A percentile compares a stretch with the other conserved stretches of the same genome.
Evolutionary conservation across 768 basidiomycete species (phyloP).

Genomic region (Daedaleopsis sinensis): DNA sequence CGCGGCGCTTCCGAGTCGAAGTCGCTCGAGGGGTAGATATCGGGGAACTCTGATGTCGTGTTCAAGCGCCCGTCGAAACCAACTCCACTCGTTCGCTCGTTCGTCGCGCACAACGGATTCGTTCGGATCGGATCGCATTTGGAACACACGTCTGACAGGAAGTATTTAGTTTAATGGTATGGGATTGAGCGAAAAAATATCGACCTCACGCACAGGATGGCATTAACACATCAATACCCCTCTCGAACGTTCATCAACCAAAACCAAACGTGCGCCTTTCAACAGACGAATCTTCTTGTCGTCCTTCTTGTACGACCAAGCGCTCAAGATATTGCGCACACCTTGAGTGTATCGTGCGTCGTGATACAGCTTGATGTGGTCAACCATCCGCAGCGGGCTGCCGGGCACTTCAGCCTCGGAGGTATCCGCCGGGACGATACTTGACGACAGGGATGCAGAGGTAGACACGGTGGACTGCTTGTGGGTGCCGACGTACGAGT

Average conservation of each 20-base stretch:
- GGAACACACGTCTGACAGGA: no score
- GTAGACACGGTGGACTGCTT: not conserved
- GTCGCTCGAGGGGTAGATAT: conserved; percentile 45
- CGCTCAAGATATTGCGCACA: conserved; percentile 12
- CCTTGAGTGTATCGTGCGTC: conserved; percentile 13
- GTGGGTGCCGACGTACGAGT: conserved; percentile 12
- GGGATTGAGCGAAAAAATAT: no score
- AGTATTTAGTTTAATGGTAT: no score
- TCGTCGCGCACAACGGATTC: no score
- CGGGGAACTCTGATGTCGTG: conserved; percentile 27
- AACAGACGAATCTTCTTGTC: conserved; percentile 11
- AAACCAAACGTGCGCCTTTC: conserved; percentile 15
- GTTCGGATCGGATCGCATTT: no score
- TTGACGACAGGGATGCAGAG: not conserved
- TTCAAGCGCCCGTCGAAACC: no score
- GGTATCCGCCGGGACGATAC: no score
- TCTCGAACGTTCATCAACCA: conserved; percentile 15
- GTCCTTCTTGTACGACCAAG: conserved; percentile 15
- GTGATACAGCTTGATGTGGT: conserved; percentile 23
- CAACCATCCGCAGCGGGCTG: conserved; percentile 3
- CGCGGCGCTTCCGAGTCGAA: conserved; percentile 47
- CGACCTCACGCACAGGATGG: not conserved
- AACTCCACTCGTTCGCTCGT: no score
- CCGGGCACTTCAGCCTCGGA: not conserved
- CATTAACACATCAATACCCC: conserved; percentile 13